A percentile compares a stretch with the other conserved stretches of the same genome.
phyloP scores from a whole-genome alignment of 352 stramenopile genomes.

The Pythium brachiatum region DNA sequence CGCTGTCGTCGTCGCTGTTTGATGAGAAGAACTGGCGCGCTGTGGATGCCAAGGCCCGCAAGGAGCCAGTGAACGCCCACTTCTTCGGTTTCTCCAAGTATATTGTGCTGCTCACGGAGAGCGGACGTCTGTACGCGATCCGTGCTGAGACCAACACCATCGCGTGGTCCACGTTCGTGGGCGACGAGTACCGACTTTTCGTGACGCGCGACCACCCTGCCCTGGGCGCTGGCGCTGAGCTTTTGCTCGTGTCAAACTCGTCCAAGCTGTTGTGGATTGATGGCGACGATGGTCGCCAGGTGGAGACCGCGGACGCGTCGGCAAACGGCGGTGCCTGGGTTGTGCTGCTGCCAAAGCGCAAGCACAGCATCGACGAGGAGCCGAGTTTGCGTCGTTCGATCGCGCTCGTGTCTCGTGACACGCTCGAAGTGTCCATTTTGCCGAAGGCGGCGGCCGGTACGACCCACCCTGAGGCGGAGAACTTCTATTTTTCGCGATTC shows the following conservation, averaged over 20 bases:
- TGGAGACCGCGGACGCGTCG: conserved; percentile 35
- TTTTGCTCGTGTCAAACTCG: conserved; percentile 64
- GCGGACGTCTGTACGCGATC: conserved; percentile 78
- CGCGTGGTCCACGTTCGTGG: conserved; percentile 69
- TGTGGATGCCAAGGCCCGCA: conserved; percentile 34
- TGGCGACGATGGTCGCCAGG: conserved; percentile 52
- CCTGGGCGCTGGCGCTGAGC: conserved; percentile 62
- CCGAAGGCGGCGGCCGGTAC: conserved; percentile 38
- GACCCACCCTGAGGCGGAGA: conserved; percentile 50
- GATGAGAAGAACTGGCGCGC: conserved; percentile 29
- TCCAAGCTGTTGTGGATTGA: conserved; percentile 70
- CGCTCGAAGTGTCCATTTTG: conserved; percentile 56
- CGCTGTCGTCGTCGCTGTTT: conserved; percentile 53
- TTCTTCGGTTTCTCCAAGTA: conserved; percentile 87
- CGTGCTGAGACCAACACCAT: conserved; percentile 71
- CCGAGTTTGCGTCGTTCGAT: conserved; percentile 50
- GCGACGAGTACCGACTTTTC: conserved; percentile 65
- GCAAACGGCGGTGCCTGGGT: conserved; percentile 39
- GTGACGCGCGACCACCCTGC: conserved; percentile 78
- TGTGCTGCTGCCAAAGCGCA: conserved; percentile 72
- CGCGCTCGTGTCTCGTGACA: conserved; percentile 49
- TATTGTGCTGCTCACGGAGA: conserved; percentile 69
- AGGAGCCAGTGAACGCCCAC: conserved; percentile 63
- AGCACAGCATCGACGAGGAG: conserved; percentile 68
- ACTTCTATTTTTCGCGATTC: conserved; percentile 85